Base-by-base conservation (phyloP, 2,329 filamentous ascomycete genomes). In the Clonostachys rosea region DNA sequence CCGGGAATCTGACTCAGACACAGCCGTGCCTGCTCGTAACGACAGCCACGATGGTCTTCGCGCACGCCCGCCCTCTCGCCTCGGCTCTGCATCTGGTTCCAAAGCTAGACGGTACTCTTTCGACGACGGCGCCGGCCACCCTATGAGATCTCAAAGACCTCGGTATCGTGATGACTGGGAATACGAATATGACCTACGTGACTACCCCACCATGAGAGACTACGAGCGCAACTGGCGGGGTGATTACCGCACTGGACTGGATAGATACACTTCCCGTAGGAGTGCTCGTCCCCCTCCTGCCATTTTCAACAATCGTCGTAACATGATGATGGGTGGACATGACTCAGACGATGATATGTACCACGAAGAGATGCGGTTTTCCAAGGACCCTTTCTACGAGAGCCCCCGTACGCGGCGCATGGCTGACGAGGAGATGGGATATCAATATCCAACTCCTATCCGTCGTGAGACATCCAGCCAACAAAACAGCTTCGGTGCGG, bases 171-270 rank as follows among this genome's bases (percentile, higher is more conserved):
- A 57, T 9, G 58, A 60, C 13, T 54, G 49, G 44, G 58, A 60
- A 40, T 53, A 51, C 40, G 58, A 60, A 2, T 47, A 50, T 24
- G 44, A 45, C 17, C 46, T 45, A 13, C 48, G 44, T 6, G 34
- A 43, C 18, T 53, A 52, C 37, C 54, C 59, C 17, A 50, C 57
- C 14, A 36, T 52, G 37, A 46, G 49, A 8, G 58, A 59, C 42
- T 56, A 59, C 30, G 56, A 60, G 17, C 55, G 53, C 16, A 52
- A 57, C 40, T 60, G 57, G 54, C 54, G 57, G 12, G 54, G 47
- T 12, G 51, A 58, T 18, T 47, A 51, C 36, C 54, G 51, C 18
- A 49, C 48, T 34, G 24, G 24, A 10, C 24, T 30, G 9, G 54
- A 59, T 43, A 52, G 54, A 6, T 58, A 56, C 24, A 54, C 54